phyloP scores from a whole-genome alignment of 495 filamentous ascomycete species.

The Neurospora sp. region DNA sequence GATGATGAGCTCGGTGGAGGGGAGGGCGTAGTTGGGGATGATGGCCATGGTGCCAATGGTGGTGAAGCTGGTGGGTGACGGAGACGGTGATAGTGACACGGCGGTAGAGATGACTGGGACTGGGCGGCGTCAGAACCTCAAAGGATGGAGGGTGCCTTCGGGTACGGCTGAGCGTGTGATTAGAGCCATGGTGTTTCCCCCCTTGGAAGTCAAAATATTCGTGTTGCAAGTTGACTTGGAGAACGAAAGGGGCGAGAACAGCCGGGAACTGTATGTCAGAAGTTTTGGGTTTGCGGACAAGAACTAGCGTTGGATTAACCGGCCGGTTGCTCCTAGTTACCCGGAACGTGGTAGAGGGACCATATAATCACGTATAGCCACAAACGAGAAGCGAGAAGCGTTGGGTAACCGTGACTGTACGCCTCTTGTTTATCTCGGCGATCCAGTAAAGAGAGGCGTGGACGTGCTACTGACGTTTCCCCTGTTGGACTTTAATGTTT shows the following conservation, averaged over 20 bases:
- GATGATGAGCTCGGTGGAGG: not conserved
- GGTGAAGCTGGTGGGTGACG: not conserved
- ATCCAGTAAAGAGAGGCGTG: not conserved
- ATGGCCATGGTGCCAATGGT: not conserved
- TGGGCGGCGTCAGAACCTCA: not conserved
- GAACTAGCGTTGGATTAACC: not conserved
- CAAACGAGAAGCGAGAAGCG: not conserved
- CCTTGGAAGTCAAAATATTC: not conserved
- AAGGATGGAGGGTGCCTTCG: not conserved
- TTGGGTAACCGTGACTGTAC: not conserved
- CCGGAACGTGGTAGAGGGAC: not conserved
- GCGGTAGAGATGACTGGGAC: not conserved
- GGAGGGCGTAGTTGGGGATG: not conserved
- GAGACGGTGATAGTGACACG: not conserved
- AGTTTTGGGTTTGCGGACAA: not conserved
- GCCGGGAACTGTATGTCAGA: not conserved
- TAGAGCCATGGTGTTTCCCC: not conserved
- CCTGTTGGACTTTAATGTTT: not conserved
- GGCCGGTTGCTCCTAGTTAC: not conserved
- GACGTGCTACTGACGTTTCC: not conserved
- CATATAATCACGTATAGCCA: not conserved
- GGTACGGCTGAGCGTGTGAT: not conserved
- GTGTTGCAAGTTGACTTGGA: not conserved
- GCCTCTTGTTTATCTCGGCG: not conserved
- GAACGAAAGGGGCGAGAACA: not conserved